Conservation (phyloP, 1,284 basidiomycete genomes). For the Rhodotorula sp. region DNA sequence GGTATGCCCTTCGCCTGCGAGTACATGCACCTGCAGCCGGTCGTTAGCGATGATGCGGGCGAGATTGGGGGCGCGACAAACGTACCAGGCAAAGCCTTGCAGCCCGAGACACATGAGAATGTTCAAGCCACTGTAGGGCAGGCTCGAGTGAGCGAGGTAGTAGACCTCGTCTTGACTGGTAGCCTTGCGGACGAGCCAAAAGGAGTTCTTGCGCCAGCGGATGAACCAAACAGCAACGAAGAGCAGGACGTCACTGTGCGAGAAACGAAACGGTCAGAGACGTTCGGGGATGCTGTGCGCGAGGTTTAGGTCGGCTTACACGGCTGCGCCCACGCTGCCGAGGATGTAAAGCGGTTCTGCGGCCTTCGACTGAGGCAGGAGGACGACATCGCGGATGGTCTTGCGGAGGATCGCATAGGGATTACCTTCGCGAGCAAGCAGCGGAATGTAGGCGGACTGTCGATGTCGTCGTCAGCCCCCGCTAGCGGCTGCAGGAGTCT, state of each 20-base stretch:
- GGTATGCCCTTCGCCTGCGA: neutral
- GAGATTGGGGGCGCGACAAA: neutral
- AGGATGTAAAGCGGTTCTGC: neutral
- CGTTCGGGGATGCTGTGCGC: too few species aligned
- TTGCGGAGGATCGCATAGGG: neutral
- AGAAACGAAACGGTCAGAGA: neutral
- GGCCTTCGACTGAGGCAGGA: neutral
- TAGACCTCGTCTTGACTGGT: neutral
- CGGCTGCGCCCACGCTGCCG: neutral
- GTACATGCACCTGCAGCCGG: neutral
- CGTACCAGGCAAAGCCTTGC: neutral
- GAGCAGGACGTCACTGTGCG: neutral
- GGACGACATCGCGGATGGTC: neutral
- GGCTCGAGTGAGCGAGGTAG: neutral
- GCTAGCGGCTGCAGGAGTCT: neutral
- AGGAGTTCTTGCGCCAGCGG: conserved; percentile 5
- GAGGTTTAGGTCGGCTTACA: neutral
- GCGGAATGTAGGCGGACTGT: neutral
- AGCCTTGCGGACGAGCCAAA: conserved; percentile 4
- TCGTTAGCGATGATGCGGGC: neutral
- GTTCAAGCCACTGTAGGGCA: neutral
- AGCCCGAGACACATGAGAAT: neutral
- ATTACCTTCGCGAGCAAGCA: neutral
- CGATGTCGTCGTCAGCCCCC: neutral
- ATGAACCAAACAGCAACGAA: neutral